Conservation (phyloP, 257 asterid species). For the Plantago major region DNA sequence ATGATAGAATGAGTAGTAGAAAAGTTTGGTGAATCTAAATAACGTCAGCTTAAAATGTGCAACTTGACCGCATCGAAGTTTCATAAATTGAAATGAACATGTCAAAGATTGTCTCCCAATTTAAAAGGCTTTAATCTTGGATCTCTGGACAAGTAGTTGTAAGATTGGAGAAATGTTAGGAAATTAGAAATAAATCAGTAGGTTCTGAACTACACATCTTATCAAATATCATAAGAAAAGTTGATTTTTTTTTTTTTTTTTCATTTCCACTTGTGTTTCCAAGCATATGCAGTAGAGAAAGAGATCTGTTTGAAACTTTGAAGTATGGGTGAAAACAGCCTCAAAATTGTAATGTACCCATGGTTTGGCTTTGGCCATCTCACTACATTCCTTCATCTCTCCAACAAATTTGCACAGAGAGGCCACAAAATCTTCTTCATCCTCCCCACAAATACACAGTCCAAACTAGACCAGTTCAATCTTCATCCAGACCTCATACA, state of each 20-base stretch:
- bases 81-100: neutral
- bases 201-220: neutral
- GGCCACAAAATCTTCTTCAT: constrained; percentile 43
- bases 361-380: constrained; percentile 67
- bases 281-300: neutral
- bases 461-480: constrained; percentile 32
- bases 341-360: constrained; percentile 44
- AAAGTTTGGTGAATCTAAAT: too few relatives aligned
- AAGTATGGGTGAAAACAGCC: constrained; percentile 16
- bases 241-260: neutral
- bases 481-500: constrained; percentile 28
- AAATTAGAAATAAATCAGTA: neutral
- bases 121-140: neutral
- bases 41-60: too few relatives aligned
- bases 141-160: neutral
- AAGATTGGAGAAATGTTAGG: too few relatives aligned
- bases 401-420: constrained; percentile 48
- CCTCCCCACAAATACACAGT: constrained; percentile 34
- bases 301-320: neutral
- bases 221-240: neutral
- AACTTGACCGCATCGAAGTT: too few relatives aligned
- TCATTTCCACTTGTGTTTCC: neutral
- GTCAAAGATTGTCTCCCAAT: constrained; percentile 1
- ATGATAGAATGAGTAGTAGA: too few relatives aligned
- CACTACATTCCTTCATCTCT: constrained; percentile 46